Base-by-base conservation (phyloP, 2,329 filamentous ascomycete species). In the Cylindrodendrum hubeiense region DNA sequence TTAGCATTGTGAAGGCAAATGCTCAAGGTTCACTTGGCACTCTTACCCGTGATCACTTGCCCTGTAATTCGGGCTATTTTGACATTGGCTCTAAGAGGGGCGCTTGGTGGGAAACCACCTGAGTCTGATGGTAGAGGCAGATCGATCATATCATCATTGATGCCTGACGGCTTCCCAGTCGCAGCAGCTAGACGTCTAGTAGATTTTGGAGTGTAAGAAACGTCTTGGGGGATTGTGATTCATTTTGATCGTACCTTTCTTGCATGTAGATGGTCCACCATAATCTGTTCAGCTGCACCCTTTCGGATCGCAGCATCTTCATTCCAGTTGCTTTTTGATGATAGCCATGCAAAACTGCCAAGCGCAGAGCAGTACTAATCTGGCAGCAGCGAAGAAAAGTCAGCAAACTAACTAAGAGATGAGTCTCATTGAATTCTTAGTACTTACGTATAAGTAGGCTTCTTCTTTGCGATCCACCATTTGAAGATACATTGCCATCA, bases 211-310 rank as follows among this genome's bases (percentile, higher is more conserved):
- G 6, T 26, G 15, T 47, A 26, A 47, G 22, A 22, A 47, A n/a
- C 17, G 5, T 7, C 5, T 3, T 5, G 10, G 15, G n/a, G 4
- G 39, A 5, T 12, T 1, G 33, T 26, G n/a, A 17, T 4, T 34
- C 6, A 4, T 3, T 9, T 33, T 4, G 5, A 44, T 10, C 51
- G 44, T 4, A 56, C 62, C 62, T 55, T 55, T 60, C 62, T 55
- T 65, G 55, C 74, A 76, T 76, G 10, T 76, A 76, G 3, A 76
- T 67, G 4, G 74, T 75, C 74, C 74, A 76, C 71, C 72, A 76
- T 17, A 76, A 64, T 6, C 74, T 69, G 1, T 75, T 75, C 22
- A 74, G 66, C 12, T 76, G 74, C 2, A 62, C 58, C 17, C 58
- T 59, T 52, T 70, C 68, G 21, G 63, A 68, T 21, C 52, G 63